Conservation (phyloP, 1,139 yeast genomes). For the Debaryomyces singareniensis region DNA sequence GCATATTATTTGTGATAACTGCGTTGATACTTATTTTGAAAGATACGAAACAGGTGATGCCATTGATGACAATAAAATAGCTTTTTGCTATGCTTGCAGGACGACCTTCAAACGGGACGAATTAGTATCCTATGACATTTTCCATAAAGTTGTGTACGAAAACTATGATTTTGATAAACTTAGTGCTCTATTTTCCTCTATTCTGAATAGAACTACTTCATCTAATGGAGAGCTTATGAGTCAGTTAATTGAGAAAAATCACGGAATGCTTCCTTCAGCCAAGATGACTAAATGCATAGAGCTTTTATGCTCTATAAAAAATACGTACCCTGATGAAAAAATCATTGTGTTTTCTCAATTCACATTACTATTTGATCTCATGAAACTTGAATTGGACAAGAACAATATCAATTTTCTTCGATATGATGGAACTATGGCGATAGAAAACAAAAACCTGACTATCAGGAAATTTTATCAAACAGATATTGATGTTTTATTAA, state of each 20-base stretch:
- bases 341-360: constrained; percentile 81
- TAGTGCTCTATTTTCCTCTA: neutral
- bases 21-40: constrained; percentile 50
- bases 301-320: constrained; percentile 36
- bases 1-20: constrained; percentile 59
- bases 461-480: constrained; percentile 60
- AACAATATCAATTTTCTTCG: constrained; percentile 47
- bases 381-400: constrained; percentile 50
- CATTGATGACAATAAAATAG: constrained; percentile 29
- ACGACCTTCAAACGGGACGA: constrained; percentile 31
- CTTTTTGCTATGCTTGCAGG: constrained; percentile 51
- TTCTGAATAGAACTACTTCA: neutral
- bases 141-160: constrained; percentile 38
- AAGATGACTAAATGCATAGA: constrained; percentile 48
- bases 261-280: constrained; percentile 42
- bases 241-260: constrained; percentile 22
- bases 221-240: constrained; percentile 14
- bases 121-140: constrained; percentile 45
- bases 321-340: constrained; percentile 48
- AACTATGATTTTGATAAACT: constrained; percentile 4
- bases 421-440: constrained; percentile 79
- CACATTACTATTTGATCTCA: constrained; percentile 66
- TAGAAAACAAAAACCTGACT: constrained; percentile 55
- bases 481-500: constrained; percentile 48
- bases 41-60: constrained; percentile 27